These are phyloP conservation scores for Pulveroboletus sp. DNA, from an alignment of 768 basidiomycete species.

Conservation along the genomic window DNA sequence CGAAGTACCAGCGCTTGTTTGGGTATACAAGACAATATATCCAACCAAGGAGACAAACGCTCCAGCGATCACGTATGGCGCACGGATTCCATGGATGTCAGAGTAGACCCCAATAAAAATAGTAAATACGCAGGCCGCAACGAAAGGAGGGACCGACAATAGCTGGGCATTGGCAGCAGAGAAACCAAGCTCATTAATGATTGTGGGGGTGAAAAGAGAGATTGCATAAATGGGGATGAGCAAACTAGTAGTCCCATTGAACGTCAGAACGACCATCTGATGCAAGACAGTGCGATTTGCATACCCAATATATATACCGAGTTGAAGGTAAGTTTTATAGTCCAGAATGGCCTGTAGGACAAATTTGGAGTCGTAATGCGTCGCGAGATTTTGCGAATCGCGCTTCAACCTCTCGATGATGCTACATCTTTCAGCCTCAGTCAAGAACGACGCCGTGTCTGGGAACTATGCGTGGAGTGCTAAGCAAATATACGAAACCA, in stretches of 20 bases:
- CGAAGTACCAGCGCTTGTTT: slow-evolving; percentile 17
- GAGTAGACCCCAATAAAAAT: slow-evolving; percentile 39
- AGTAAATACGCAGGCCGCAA: slow-evolving; percentile 42
- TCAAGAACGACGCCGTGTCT: slow-evolving; percentile 53
- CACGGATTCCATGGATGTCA: slow-evolving; percentile 40
- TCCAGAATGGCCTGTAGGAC: slow-evolving; percentile 47
- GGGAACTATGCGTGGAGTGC: slow-evolving; percentile 38
- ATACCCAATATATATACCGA: slow-evolving; percentile 40
- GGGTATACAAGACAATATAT: slow-evolving; percentile 44
- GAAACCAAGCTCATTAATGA: slow-evolving; percentile 47
- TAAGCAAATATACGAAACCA: slow-evolving; percentile 7
- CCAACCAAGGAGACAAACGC: slow-evolving; percentile 44
- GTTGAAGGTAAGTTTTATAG: slow-evolving; percentile 36
- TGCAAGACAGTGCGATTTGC: slow-evolving; percentile 2
- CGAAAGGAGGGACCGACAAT: slow-evolving; percentile 48
- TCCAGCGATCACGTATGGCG: slow-evolving; percentile 45
- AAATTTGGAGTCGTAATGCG: slow-evolving; percentile 41
- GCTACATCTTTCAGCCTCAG: slow-evolving; percentile 36
- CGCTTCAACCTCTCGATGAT: slow-evolving; percentile 36
- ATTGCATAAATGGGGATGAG: slow-evolving; percentile 45
- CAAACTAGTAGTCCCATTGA: slow-evolving; percentile 25
- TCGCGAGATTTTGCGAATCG: slow-evolving; percentile 42
- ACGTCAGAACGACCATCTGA: neutral
- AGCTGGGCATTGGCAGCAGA: slow-evolving; percentile 46
- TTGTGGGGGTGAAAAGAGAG: slow-evolving; percentile 49